A percentile compares a stretch with the other conserved stretches of the same genome.
These are phyloP conservation scores for Xerocomus brunneocitrinus DNA, from an alignment of 768 basidiomycete species.

Conservation along the genomic window DNA sequence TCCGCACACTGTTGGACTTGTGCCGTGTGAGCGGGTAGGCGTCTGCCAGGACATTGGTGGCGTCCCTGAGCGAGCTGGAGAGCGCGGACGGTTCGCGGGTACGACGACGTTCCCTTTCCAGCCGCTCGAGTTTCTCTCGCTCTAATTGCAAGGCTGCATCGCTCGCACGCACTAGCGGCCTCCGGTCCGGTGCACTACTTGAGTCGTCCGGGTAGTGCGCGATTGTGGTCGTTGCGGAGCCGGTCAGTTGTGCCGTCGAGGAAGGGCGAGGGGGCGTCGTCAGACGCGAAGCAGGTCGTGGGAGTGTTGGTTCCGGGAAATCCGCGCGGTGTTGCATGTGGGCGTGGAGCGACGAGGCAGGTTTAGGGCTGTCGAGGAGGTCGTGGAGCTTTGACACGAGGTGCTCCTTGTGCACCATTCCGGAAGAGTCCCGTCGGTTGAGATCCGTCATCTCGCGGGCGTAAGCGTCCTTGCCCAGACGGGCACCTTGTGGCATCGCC, in stretches of 20 bases:
- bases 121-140: conserved; percentile 37
- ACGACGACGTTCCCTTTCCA: conserved; percentile 29
- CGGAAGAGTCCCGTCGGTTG: conserved; percentile 17
- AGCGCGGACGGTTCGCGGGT: conserved; percentile 14
- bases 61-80: conserved; percentile 25
- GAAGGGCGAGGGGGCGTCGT: conserved; percentile 21
- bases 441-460: conserved; percentile 24
- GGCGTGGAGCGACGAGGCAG: conserved; percentile 39
- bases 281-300: conserved; percentile 21
- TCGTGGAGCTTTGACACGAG: conserved; percentile 42
- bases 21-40: conserved; percentile 18
- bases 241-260: conserved; percentile 16
- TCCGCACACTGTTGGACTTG: conserved; percentile 14
- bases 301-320: conserved; percentile 22
- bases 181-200: conserved; percentile 10
- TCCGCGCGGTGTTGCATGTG: conserved; percentile 32
- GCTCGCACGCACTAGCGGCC: conserved; percentile 45
- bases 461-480: conserved; percentile 12
- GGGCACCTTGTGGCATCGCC: conserved; percentile 12
- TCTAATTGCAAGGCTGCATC: conserved; percentile 51
- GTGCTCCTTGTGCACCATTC: conserved; percentile 26
- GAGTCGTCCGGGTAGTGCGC: conserved; percentile 14
- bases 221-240: conserved; percentile 17
- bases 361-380: conserved; percentile 40
- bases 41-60: conserved; percentile 24